Conservation (phyloP, 192 early-diverging fungal species). For the Haplosporangium gracile region DNA sequence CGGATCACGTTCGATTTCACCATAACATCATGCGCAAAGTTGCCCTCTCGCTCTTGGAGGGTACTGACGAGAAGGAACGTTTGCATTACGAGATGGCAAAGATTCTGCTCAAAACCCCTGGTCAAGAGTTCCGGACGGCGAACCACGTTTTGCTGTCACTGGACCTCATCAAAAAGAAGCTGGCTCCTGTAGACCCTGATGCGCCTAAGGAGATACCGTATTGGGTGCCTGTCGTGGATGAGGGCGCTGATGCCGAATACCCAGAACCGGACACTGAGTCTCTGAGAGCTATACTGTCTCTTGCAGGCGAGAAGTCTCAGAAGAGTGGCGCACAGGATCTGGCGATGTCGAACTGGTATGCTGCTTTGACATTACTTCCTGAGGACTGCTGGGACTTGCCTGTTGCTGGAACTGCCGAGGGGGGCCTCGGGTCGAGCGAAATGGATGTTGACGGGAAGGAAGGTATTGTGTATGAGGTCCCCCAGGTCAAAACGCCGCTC, state of each 20-base stretch:
- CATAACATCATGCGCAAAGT: constrained; percentile 50
- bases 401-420: not conserved
- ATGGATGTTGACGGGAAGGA: not conserved
- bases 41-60: constrained; percentile 26
- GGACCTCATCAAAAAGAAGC: constrained; percentile 33
- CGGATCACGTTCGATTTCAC: constrained; percentile 37
- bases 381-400: constrained; percentile 33
- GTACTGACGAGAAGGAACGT: constrained; percentile 42
- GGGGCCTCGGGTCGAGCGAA: not conserved
- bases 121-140: constrained; percentile 38
- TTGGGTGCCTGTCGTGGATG: constrained; percentile 36
- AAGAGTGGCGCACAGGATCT: constrained; percentile 53
- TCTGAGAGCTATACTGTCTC: constrained; percentile 27
- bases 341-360: constrained; percentile 41
- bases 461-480: not conserved
- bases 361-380: constrained; percentile 30
- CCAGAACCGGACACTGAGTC: constrained; percentile 13
- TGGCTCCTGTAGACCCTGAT: not conserved
- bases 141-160: constrained; percentile 38
- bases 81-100: constrained; percentile 51
- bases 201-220: constrained; percentile 2
- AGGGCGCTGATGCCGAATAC: not conserved
- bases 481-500: not conserved
- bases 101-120: constrained; percentile 18
- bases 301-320: constrained; percentile 46